These are phyloP conservation scores for Leucocoprinus sp. DNA, from an alignment of 768 basidiomycete genomes.

Conservation along the genomic window DNA sequence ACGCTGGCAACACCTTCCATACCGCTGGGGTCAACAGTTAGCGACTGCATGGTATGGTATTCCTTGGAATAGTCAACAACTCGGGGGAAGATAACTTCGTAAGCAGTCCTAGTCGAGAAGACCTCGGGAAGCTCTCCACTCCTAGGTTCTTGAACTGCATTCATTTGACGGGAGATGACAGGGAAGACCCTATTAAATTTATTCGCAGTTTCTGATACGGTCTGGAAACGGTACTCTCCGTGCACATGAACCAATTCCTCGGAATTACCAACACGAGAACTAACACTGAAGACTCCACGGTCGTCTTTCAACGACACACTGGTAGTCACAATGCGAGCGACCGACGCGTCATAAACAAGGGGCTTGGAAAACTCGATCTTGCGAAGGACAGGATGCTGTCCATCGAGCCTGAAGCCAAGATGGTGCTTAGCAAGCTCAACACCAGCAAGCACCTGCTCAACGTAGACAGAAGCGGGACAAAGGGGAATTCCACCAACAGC, in stretches of 20 bases:
- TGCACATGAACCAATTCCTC: slow-evolving; percentile 34
- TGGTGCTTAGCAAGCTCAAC: slow-evolving; percentile 16
- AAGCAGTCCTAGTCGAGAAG: slow-evolving; percentile 49
- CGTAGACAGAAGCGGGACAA: slow-evolving; percentile 61
- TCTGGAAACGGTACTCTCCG: slow-evolving; percentile 37
- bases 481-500: slow-evolving; percentile 44
- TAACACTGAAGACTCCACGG: slow-evolving; percentile 37
- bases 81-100: slow-evolving; percentile 62
- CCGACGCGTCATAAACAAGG: slow-evolving; percentile 30
- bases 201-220: slow-evolving; percentile 20
- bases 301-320: slow-evolving; percentile 29
- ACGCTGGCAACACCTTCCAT: slow-evolving; percentile 55
- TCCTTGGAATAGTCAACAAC: slow-evolving; percentile 54
- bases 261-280: slow-evolving; percentile 25
- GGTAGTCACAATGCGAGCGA: slow-evolving; percentile 5
- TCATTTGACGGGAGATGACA: slow-evolving; percentile 25
- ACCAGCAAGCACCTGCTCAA: slow-evolving; percentile 34
- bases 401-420: slow-evolving; percentile 1
- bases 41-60: slow-evolving; percentile 53
- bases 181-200: slow-evolving; percentile 33
- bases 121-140: slow-evolving; percentile 23
- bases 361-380: slow-evolving; percentile 46
- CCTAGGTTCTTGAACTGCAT: slow-evolving; percentile 21
- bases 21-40: slow-evolving; percentile 44
- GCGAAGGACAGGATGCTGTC: slow-evolving; percentile 14